phyloP scores from a whole-genome alignment of 768 basidiomycete species.

The Collybia sp. region DNA sequence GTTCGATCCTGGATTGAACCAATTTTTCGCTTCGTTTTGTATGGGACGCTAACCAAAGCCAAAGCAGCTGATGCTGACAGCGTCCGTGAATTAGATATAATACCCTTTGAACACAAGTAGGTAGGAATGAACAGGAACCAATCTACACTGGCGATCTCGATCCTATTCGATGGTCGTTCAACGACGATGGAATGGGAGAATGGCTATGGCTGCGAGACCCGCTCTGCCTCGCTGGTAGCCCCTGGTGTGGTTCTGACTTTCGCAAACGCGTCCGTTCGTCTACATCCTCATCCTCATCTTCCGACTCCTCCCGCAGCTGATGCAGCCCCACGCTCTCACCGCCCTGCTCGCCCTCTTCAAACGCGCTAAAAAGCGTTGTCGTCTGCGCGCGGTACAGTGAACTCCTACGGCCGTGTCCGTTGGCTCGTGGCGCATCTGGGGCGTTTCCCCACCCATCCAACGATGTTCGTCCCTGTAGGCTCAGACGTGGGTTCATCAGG shows the following conservation, averaged over 20 bases:
- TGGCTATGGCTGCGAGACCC: slow-evolving; percentile 51
- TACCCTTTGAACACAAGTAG: slow-evolving; percentile 1
- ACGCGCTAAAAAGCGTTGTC: slow-evolving; percentile 70
- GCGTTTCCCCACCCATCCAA: slow-evolving; percentile 69
- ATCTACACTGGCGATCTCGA: slow-evolving; percentile 12
- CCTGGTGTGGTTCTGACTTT: slow-evolving; percentile 15
- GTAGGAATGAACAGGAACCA: neutral
- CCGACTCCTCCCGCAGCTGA: slow-evolving; percentile 63
- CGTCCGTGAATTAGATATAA: neutral
- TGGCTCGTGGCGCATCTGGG: slow-evolving; percentile 21
- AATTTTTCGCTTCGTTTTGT: slow-evolving; percentile 14
- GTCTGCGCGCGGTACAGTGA: slow-evolving; percentile 65
- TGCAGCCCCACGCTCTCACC: slow-evolving; percentile 49
- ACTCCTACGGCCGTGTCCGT: slow-evolving; percentile 52
- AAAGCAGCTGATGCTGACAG: neutral
- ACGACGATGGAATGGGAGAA: slow-evolving; percentile 41
- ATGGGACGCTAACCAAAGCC: no score
- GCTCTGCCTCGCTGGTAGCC: slow-evolving; percentile 16
- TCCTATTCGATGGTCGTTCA: slow-evolving; percentile 33
- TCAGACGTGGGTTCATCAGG: slow-evolving; percentile 73
- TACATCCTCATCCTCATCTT: slow-evolving; percentile 40
- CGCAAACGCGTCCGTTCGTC: slow-evolving; percentile 41
- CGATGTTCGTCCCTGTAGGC: slow-evolving; percentile 76
- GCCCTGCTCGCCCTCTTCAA: slow-evolving; percentile 47
- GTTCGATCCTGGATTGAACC: slow-evolving; percentile 41